phyloP scores from a whole-genome alignment of 2,329 filamentous ascomycete genomes.

The Beauveria caledonica region DNA sequence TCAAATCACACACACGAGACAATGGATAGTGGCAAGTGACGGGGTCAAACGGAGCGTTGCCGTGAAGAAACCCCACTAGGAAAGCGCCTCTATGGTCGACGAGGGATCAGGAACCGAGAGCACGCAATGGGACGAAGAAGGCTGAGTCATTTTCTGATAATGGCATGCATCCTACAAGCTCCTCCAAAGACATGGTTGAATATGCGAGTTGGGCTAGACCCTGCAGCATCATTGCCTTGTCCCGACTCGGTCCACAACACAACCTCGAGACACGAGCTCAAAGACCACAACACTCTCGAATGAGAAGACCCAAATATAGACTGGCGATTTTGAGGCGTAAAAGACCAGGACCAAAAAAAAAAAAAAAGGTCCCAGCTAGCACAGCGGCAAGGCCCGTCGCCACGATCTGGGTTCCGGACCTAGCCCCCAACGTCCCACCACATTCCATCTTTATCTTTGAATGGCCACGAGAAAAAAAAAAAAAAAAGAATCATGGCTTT shows the following conservation, averaged over 20 bases:
- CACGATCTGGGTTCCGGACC: background rate
- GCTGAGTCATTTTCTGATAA: background rate
- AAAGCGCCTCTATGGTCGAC: background rate
- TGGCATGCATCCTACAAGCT: background rate
- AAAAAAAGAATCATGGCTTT: too few relatives aligned
- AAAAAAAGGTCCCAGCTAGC: background rate
- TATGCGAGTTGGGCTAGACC: too few relatives aligned
- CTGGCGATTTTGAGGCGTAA: too few relatives aligned
- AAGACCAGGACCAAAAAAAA: background rate
- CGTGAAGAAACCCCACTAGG: background rate
- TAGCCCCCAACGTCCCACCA: background rate
- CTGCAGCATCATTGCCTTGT: too few relatives aligned
- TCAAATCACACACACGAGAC: background rate
- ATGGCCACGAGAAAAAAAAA: too few relatives aligned
- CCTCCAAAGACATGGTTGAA: background rate
- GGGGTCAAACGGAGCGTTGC: background rate
- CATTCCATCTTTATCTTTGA: too few relatives aligned
- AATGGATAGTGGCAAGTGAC: background rate
- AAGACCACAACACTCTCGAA: too few relatives aligned
- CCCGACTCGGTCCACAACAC: too few relatives aligned
- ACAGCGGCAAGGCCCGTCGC: background rate
- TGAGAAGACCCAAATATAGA: too few relatives aligned
- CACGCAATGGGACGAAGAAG: background rate
- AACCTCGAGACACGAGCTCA: too few relatives aligned
- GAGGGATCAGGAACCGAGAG: background rate